Base-by-base conservation (phyloP, 805 yeast genomes). In the Soucietia sequanensis region DNA sequence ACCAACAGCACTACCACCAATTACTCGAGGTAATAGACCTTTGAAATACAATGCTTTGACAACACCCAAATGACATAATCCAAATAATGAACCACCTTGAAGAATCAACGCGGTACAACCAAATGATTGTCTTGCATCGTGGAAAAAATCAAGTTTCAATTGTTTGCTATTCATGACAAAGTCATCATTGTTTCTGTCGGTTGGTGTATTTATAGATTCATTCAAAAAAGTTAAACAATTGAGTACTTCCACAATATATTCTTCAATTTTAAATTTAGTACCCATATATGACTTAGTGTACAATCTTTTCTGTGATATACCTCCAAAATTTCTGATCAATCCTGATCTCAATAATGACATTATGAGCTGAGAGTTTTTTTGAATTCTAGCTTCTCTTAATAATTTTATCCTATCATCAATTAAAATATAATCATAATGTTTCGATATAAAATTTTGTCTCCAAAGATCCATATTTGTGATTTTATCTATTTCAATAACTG, bases 81-180 rank as follows among this genome's bases (percentile, higher is more conserved):
- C 98, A 63, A 91, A 93, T 15, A 93, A 63, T 0, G 97, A 84
- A 2, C 99, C 98, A 19, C 99, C 99, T 60, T 93, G 97, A 17
- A 93, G 65, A 24, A 91, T 77, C 37, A 93, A 67, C 0, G 97
- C 97, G 0, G 98, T 88, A 31, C 87, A 77, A 0, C 99, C 99
- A 56, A 84, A 77, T 0, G 95, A 81, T 55, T 88, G 89, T 48
- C 86, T 76, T 12, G 86, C 87, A 62, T 82, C 96, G 55, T 80
- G 93, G 63, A 83, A 89, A 58, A 85, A 87, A 59, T 76, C 89
- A 43, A 76, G 70, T 49, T 75, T 84, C 56, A 69, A 65, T 62
- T 76, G 91, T 37, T 70, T 68, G 37, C 71, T 65, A 43, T 71
- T 68, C 65, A 67, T 63, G 24, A 68, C 54, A 36, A 59, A 66